These are phyloP conservation scores for Rubroboletus satanas DNA, from an alignment of 768 basidiomycete genomes.

Conservation along the genomic window DNA sequence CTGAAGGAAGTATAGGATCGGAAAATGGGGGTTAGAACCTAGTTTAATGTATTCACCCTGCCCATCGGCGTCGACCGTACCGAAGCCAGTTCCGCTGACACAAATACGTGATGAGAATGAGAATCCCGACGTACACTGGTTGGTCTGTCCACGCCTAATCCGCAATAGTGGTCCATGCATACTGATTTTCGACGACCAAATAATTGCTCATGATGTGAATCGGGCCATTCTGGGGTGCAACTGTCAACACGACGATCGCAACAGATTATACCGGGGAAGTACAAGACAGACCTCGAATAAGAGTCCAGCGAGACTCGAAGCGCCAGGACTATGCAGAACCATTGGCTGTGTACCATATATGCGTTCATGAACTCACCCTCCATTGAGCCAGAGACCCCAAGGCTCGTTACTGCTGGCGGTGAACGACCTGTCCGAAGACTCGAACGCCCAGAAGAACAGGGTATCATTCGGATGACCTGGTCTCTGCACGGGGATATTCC, in stretches of 20 bases:
- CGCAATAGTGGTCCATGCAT: slow-evolving; percentile 54
- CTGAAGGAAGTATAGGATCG: too few relatives aligned
- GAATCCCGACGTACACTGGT: too few relatives aligned
- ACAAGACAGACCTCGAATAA: slow-evolving; percentile 50
- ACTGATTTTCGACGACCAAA: slow-evolving; percentile 43
- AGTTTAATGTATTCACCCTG: too few relatives aligned
- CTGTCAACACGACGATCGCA: neutral
- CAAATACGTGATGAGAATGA: too few relatives aligned
- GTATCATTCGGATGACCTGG: slow-evolving; percentile 60
- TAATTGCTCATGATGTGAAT: slow-evolving; percentile 53
- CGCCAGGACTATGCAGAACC: slow-evolving; percentile 47
- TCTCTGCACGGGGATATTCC: slow-evolving; percentile 43
- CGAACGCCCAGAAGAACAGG: slow-evolving; percentile 62
- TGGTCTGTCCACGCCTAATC: neutral
- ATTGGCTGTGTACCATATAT: neutral
- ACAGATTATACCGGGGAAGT: too few relatives aligned
- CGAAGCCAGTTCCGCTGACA: too few relatives aligned
- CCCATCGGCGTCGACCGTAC: too few relatives aligned
- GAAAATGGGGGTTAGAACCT: too few relatives aligned
- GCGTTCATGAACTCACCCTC: slow-evolving; percentile 43
- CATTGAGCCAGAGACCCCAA: slow-evolving; percentile 73
- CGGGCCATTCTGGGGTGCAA: slow-evolving; percentile 54
- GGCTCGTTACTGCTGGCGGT: slow-evolving; percentile 44
- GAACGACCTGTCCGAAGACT: slow-evolving; percentile 52
- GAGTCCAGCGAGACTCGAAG: slow-evolving; percentile 60